Conservation (phyloP, 2,329 filamentous ascomycete genomes). For the Xylariales sp. region DNA sequence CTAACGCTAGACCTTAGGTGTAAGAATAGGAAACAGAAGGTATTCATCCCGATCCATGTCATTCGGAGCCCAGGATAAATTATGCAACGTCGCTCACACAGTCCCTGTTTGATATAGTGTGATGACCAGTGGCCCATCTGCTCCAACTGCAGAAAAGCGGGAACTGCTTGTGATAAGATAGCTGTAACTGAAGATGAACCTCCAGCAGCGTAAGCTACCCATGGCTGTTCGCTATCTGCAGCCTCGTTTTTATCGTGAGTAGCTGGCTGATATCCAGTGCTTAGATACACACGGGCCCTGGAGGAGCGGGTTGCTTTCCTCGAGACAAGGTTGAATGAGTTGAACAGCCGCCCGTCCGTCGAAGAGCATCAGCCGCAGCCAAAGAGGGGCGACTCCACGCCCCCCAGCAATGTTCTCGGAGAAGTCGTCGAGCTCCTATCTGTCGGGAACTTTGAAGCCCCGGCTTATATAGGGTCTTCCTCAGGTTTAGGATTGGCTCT, state of each 20-base stretch:
- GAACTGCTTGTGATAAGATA: constrained; percentile 35
- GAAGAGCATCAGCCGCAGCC: constrained; percentile 9
- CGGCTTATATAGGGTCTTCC: constrained; percentile 44
- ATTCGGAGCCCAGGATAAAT: no score
- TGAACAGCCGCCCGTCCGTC: constrained; percentile 2
- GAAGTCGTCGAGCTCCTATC: constrained; percentile 47
- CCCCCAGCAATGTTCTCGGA: constrained; percentile 18
- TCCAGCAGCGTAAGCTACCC: constrained; percentile 27
- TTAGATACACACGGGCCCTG: constrained; percentile 35
- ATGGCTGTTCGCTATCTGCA: no score
- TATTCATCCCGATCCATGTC: no score
- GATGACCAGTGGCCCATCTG: constrained; percentile 39
- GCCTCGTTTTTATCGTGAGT: not conserved
- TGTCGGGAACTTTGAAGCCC: constrained; percentile 37
- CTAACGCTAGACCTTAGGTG: constrained; percentile 21
- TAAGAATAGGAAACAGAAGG: constrained; percentile 40
- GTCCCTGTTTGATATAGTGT: constrained; percentile 24
- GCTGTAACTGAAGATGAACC: constrained; percentile 32
- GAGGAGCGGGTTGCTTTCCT: constrained; percentile 37
- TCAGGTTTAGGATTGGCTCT: constrained; percentile 44
- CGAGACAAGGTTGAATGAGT: constrained; percentile 23
- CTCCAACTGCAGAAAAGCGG: constrained; percentile 38
- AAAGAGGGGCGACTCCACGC: constrained; percentile 6
- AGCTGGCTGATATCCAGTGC: not conserved
- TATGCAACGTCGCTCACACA: not conserved